Evolutionary conservation across 139 green algal species (phyloP).

Genomic region (Haematococcus lacustris): DNA sequence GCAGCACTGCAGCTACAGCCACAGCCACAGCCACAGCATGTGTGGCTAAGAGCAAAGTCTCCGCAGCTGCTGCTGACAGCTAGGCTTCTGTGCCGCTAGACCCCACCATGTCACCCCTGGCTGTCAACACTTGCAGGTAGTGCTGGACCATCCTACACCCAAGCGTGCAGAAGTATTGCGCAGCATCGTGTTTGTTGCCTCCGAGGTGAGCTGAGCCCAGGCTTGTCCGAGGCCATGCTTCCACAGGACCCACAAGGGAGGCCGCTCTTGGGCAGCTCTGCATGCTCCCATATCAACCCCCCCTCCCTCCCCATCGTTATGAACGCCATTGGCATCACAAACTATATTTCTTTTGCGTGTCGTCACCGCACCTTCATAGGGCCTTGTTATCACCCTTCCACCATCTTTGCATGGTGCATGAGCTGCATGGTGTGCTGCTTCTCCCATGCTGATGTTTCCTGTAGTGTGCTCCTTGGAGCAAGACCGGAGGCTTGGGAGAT

Average conservation of each 20-base stretch:
- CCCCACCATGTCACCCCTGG: too few species aligned
- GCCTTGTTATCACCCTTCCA: neutral
- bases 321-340: neutral
- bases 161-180: neutral
- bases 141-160: neutral
- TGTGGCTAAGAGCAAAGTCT: too few species aligned
- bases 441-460: neutral
- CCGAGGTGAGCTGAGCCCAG: neutral
- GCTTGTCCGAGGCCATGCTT: neutral
- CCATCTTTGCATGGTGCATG: neutral
- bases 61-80: too few species aligned
- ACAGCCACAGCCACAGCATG: too few species aligned
- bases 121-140: neutral
- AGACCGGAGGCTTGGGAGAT: constrained; percentile 81
- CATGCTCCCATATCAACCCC: neutral
- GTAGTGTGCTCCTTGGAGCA: constrained; percentile 82
- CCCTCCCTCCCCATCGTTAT: neutral
- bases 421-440: neutral
- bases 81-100: too few species aligned
- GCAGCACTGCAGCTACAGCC: too few species aligned
- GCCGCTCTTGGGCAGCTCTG: neutral
- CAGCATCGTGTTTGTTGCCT: neutral
- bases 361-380: neutral
- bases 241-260: neutral
- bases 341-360: too few species aligned